These are phyloP conservation scores for Radiomyces spectabilis DNA, from an alignment of 192 early-diverging fungal genomes.

Conservation along the genomic window DNA sequence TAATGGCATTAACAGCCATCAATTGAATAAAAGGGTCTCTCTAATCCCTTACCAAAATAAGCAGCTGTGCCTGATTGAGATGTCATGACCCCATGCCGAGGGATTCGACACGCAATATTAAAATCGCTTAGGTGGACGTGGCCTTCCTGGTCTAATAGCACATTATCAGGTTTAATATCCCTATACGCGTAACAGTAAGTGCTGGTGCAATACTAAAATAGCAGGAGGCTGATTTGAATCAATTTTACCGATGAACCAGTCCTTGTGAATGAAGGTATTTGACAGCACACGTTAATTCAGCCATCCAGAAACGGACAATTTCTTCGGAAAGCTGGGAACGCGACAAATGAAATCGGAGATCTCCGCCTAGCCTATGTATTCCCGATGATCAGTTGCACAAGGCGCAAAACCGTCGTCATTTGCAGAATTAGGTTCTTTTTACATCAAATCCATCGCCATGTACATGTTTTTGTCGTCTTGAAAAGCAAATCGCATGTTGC, in stretches of 20 bases:
- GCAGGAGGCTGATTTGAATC: not conserved
- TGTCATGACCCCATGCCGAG: slow-evolving; percentile 51
- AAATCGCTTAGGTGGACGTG: slow-evolving; percentile 94
- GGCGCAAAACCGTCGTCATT: not conserved
- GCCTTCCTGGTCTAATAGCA: slow-evolving; percentile 67
- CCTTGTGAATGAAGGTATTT: slow-evolving; percentile 73
- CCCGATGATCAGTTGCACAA: not conserved
- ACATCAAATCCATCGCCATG: slow-evolving; percentile 87
- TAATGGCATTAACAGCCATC: slow-evolving; percentile 41
- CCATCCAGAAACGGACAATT: slow-evolving; percentile 76
- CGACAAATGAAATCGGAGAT: slow-evolving; percentile 77
- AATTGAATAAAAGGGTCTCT: slow-evolving; percentile 33
- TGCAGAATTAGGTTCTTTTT: slow-evolving; percentile 7
- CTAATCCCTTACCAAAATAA: slow-evolving; percentile 67
- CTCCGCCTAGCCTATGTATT: slow-evolving; percentile 64
- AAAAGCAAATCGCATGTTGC: slow-evolving; percentile 82
- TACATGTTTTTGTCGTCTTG: slow-evolving; percentile 86
- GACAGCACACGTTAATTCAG: slow-evolving; percentile 77
- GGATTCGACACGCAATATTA: slow-evolving; percentile 83
- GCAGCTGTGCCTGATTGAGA: slow-evolving; percentile 84
- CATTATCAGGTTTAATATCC: slow-evolving; percentile 95
- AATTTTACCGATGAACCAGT: slow-evolving; percentile 71
- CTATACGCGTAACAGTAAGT: slow-evolving; percentile 11
- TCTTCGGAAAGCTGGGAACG: slow-evolving; percentile 63
- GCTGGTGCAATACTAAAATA: not conserved